Evolutionary conservation across 2,329 filamentous ascomycete species (phyloP).

Genomic region (Claviceps digitariae): DNA sequence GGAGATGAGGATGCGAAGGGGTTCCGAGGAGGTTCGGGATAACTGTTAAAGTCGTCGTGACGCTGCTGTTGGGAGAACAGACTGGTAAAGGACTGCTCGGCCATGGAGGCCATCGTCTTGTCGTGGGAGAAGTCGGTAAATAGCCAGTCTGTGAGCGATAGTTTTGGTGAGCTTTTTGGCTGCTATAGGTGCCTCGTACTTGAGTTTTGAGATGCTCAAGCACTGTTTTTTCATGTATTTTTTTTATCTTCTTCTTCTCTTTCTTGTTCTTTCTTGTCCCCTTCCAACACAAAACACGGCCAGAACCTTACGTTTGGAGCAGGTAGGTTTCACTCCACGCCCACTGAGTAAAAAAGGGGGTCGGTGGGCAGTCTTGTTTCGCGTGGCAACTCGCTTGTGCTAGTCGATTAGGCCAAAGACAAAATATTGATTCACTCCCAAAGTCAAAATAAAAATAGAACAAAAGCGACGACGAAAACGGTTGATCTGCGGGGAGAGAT

Average conservation of each 20-base stretch:
- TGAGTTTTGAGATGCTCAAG: neutral
- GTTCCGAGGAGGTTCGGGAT: conserved; percentile 30
- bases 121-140: neutral
- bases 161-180: conserved; percentile 1
- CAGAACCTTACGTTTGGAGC: neutral
- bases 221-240: neutral
- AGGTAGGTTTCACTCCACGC: neutral
- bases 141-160: neutral
- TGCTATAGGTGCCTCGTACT: neutral
- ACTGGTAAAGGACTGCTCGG: conserved; percentile 1
- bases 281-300: too few relatives aligned
- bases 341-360: neutral
- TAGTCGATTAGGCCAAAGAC: neutral
- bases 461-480: neutral
- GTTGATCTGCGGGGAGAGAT: neutral
- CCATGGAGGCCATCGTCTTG: conserved; percentile 2
- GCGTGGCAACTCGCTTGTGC: neutral
- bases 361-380: neutral
- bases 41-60: conserved; percentile 28
- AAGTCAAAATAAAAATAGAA: neutral
- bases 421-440: neutral
- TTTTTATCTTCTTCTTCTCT: too few relatives aligned
- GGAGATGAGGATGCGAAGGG: conserved; percentile 26
- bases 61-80: conserved; percentile 13
- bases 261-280: too few relatives aligned